A percentile compares a stretch with the other conserved stretches of the same genome.
phyloP scores from a whole-genome alignment of 2,329 filamentous ascomycete species.

The Phialophora macrospora region DNA sequence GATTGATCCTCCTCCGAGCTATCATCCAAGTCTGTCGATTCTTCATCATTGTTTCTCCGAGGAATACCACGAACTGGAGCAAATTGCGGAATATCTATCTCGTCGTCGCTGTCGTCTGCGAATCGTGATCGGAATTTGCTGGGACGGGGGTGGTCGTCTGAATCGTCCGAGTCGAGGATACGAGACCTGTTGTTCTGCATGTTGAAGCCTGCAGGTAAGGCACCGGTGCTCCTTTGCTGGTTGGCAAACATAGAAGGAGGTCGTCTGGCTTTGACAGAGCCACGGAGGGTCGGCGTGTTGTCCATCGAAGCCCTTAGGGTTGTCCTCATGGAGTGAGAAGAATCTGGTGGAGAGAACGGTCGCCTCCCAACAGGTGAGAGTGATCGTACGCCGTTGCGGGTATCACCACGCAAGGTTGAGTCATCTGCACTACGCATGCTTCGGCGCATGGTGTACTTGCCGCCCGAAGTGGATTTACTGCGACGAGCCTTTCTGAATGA shows the following conservation, averaged over 20 bases:
- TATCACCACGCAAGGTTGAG: slow-evolving; percentile 53
- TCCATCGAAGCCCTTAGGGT: slow-evolving; percentile 57
- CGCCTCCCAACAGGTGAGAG: slow-evolving; percentile 66
- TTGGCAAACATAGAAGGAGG: slow-evolving; percentile 48
- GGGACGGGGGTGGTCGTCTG: slow-evolving; percentile 52
- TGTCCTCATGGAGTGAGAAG: slow-evolving; percentile 51
- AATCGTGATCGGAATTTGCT: slow-evolving; percentile 64
- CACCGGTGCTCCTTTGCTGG: slow-evolving; percentile 44
- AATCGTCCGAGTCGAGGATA: slow-evolving; percentile 67
- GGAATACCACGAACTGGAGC: slow-evolving; percentile 66
- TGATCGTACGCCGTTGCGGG: slow-evolving; percentile 67
- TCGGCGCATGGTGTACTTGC: slow-evolving; percentile 66
- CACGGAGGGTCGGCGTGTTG: slow-evolving; percentile 41
- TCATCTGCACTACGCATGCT: slow-evolving; percentile 68
- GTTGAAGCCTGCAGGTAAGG: slow-evolving; percentile 39
- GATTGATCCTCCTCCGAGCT: slow-evolving; percentile 59
- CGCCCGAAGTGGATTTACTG: slow-evolving; percentile 47
- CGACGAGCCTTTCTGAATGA: slow-evolving; percentile 74
- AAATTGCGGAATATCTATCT: slow-evolving; percentile 55
- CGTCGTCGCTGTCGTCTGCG: slow-evolving; percentile 75
- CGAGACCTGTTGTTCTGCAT: slow-evolving; percentile 50
- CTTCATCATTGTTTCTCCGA: slow-evolving; percentile 62
- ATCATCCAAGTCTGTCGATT: slow-evolving; percentile 66
- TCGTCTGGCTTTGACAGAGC: slow-evolving; percentile 41
- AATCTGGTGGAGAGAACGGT: slow-evolving; percentile 50